Percentiles rank a stretch among this genome's conserved stretches.
These are phyloP conservation scores for Sporisorium graminicola DNA, from an alignment of 1,284 basidiomycete genomes.

Conservation along the genomic window DNA sequence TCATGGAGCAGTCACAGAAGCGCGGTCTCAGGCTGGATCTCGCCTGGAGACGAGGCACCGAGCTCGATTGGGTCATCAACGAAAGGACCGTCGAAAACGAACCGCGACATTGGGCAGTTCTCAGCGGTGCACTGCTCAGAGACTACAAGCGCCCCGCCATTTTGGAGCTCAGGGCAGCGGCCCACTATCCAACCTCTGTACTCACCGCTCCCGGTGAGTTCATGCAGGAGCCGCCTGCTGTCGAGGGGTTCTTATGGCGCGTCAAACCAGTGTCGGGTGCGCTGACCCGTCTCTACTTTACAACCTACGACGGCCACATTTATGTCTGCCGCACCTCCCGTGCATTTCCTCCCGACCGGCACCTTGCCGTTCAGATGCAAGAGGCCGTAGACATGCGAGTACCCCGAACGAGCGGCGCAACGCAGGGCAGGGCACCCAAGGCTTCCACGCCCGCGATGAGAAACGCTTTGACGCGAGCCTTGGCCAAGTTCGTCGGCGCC, in stretches of 20 bases:
- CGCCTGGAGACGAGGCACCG: conserved; percentile 80
- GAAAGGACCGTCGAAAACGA: conserved; percentile 77
- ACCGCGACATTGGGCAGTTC: conserved; percentile 78
- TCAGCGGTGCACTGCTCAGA: conserved; percentile 79
- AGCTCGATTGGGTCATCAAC: conserved; percentile 84
- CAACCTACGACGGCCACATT: conserved; percentile 80
- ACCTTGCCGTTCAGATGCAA: conserved; percentile 71
- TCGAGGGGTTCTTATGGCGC: conserved; percentile 82
- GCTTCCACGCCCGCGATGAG: conserved; percentile 13
- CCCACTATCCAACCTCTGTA: conserved; percentile 76
- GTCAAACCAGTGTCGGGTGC: conserved; percentile 77
- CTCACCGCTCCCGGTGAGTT: conserved; percentile 75
- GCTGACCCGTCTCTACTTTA: conserved; percentile 78
- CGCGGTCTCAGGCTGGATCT: conserved; percentile 78
- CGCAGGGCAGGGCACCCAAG: conserved; percentile 14
- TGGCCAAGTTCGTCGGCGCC: conserved; percentile 45
- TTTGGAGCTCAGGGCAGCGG: conserved; percentile 79
- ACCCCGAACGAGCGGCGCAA: conserved; percentile 28
- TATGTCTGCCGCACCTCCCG: conserved; percentile 75
- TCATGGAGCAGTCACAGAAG: conserved; percentile 75
- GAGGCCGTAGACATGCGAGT: conserved; percentile 44
- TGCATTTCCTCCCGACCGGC: conserved; percentile 79
- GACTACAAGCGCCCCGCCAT: conserved; percentile 72
- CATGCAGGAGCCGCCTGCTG: conserved; percentile 78
- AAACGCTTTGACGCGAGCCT: conserved; percentile 27